Conservation (phyloP, 2,329 filamentous ascomycete genomes). For the Fusarium nodosum region DNA sequence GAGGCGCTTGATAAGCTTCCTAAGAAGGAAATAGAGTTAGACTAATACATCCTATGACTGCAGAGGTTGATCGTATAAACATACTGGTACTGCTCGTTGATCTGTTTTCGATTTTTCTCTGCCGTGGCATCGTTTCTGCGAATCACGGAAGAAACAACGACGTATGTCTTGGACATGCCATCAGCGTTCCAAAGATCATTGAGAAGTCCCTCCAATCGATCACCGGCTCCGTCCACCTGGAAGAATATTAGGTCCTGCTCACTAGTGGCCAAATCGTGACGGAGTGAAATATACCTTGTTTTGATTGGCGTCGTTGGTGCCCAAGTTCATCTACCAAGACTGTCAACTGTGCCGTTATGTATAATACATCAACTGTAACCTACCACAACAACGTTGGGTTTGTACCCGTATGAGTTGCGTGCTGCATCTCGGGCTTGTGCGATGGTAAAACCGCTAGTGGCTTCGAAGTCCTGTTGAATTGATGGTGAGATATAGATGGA, state of each 20-base stretch:
- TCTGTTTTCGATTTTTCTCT: not conserved
- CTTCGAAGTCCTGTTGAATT: not conserved
- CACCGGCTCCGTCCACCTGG: not conserved
- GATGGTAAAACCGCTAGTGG: not conserved
- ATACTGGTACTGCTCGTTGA: slow-evolving; percentile 13
- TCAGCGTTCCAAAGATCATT: not conserved
- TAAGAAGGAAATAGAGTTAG: not conserved
- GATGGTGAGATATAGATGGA: not conserved
- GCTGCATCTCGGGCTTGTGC: not conserved
- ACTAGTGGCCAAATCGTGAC: too few species aligned
- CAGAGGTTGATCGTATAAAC: not conserved
- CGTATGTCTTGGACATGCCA: slow-evolving; percentile 5
- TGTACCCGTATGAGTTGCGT: slow-evolving; percentile 1
- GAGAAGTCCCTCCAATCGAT: not conserved
- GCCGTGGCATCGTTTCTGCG: not conserved
- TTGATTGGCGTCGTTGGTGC: slow-evolving; percentile 2
- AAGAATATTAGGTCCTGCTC: rapidly evolving
- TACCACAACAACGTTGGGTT: slow-evolving; percentile 3
- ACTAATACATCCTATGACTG: too few species aligned
- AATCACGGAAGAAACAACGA: slow-evolving; percentile 5
- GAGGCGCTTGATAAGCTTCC: not conserved
- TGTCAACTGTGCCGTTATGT: too few species aligned
- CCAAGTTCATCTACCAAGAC: not conserved
- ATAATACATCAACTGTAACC: not conserved
- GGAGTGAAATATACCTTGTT: not conserved